Evolutionary conservation across 2,329 filamentous ascomycete genomes (phyloP), one percentile per base, ranked within the genome.

Genomic region (Penicillium sclerotiorum): DNA sequence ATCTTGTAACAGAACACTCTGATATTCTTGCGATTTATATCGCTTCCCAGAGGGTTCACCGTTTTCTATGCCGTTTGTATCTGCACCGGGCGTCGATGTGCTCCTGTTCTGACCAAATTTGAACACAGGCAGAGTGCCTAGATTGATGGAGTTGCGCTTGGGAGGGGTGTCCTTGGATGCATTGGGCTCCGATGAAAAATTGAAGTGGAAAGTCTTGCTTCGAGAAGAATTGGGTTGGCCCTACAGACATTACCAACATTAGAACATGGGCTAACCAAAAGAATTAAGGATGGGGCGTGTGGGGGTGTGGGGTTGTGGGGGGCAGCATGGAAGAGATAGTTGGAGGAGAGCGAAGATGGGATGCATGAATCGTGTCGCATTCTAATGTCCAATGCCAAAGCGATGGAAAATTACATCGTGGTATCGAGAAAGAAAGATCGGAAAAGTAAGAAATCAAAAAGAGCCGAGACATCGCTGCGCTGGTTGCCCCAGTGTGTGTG

Each of bases 201-300:
- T 47, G 49, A 60, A 52, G 43, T 51, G 49, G 44, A 54, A 22
- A 42, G 60, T 62, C 45, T 54, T 60, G 53, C 64, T 60, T 51
- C 65, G 63, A 50, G 53, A 60, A 44, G 50, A 50, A 39, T 52
- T 49, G 36, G 65, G 60, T 55, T 66, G 59, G 54, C 52, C 67
- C 67, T 69, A 69, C 63, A 66, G 18, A 47, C 47, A 64, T 62
- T 61, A 62, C 58, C 57, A 61, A 56, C 50, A 67, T 67, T 62
- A 68, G 64, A 67, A 60, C 45, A 20, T 33, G 56, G 51, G 43
- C 49, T n/a, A n/a, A n/a, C n/a, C n/a, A n/a, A n/a, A 45, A 47
- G 45, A 38, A 30, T 45, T 49, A 33, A 45, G 35, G 45, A 25
- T 42, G 38, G 27, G 42, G 43, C 47, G 39, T 33, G 45, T 43